Percentiles rank a stretch among this genome's conserved stretches.
Evolutionary conservation across 768 basidiomycete species (phyloP).

Genomic region (Lyophyllum decastes): DNA sequence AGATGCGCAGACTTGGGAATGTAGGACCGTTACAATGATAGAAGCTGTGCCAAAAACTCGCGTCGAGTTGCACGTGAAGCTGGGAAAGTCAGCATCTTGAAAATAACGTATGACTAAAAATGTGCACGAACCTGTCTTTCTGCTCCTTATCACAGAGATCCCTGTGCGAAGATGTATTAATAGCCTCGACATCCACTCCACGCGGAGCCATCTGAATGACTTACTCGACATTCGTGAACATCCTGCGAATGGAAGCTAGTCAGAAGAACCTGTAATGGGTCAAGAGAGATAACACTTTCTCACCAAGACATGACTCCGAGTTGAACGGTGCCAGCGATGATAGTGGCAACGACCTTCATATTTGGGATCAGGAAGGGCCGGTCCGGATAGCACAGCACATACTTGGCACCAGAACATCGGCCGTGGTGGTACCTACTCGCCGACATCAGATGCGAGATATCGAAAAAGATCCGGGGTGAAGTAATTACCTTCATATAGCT

Average conservation of each 20-base stretch:
- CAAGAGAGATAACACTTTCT: slow-evolving; percentile 7
- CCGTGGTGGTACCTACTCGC: slow-evolving; percentile 53
- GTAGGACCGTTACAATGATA: slow-evolving; percentile 47
- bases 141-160: slow-evolving; percentile 49
- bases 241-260: slow-evolving; percentile 37
- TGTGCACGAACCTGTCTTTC: slow-evolving; percentile 38
- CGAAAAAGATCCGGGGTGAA: neutral
- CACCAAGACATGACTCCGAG: slow-evolving; percentile 67
- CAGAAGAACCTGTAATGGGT: neutral
- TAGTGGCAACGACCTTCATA: slow-evolving; percentile 49
- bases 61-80: slow-evolving; percentile 54
- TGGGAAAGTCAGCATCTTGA: slow-evolving; percentile 12
- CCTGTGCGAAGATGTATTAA: slow-evolving; percentile 23
- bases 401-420: slow-evolving; percentile 71
- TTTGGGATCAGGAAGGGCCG: neutral
- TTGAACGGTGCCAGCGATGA: slow-evolving; percentile 67
- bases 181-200: neutral
- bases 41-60: slow-evolving; percentile 56
- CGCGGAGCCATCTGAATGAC: slow-evolving; percentile 16
- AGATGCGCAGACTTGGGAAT: slow-evolving; percentile 20
- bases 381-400: neutral
- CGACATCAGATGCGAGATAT: neutral
- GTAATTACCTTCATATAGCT: slow-evolving; percentile 51
- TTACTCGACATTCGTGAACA: slow-evolving; percentile 62
- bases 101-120: neutral